phyloP scores from a whole-genome alignment of 129 eudicot species.

The Apium graveolens region DNA sequence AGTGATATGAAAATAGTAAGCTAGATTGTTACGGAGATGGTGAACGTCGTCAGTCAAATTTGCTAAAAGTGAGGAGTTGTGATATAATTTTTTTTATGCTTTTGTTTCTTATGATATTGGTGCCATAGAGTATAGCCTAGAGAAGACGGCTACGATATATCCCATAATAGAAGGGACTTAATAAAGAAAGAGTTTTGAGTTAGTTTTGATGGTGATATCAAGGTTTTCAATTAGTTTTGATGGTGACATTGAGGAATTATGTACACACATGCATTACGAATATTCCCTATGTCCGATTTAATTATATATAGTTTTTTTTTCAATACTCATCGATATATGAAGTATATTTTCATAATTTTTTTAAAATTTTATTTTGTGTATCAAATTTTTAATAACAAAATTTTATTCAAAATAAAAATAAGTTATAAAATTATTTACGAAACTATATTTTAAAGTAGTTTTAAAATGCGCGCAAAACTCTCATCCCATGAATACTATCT shows the following conservation, averaged over 20 bases:
- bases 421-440: no score
- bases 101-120: background rate
- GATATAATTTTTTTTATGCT: background rate
- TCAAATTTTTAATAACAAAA: no score
- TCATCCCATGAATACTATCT: no score
- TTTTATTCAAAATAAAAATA: no score
- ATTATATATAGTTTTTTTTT: no score
- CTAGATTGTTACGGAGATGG: background rate
- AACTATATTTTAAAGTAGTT: no score
- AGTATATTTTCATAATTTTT: no score
- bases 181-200: background rate
- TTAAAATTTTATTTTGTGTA: no score
- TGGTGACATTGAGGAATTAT: background rate
- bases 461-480: no score
- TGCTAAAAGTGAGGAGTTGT: background rate
- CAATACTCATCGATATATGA: no score
- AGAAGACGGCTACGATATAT: background rate
- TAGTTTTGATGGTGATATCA: background rate
- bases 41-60: background rate
- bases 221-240: background rate
- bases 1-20: no score
- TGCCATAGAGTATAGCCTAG: background rate
- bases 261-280: background rate
- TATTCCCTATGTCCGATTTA: no score
- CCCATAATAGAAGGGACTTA: background rate